Evolutionary conservation across 441 rosid genomes (phyloP), one percentile per base, ranked within the genome.

Genomic region (Kokia cookei): DNA sequence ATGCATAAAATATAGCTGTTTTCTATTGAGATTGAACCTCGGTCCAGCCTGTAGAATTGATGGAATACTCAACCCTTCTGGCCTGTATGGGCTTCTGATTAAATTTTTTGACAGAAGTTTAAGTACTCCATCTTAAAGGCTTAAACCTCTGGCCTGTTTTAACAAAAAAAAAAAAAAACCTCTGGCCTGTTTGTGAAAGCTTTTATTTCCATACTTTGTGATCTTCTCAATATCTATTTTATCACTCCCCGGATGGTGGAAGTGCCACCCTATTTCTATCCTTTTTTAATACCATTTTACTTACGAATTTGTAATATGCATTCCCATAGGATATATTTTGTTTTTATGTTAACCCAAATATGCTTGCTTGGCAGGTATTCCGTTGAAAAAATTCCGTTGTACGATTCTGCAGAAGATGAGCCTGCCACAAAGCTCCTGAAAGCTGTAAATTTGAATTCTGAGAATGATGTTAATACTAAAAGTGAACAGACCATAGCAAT

Each of bases 371-470:
- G 37, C 86, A 93, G 96, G 84, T 92, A 94, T 73, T 91, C 94
- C 9, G 93, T 94, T 69, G 97, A 94, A 77, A 89, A 92, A 72
- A 87, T 94, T 43, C 97, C 94, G 19, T 84, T 91, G 5, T 92
- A 94, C 79, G 98, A 94, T 84, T 94, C 98, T 74, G 92, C 93
- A 8, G 97, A 94, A 89, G 97, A 94, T 79, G 98, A 94, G 82
- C 96, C 93, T 73, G 75, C 82, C 22, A 77, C 82, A 45, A 92
- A 86, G 85, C 82, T 87, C 27, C 75, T 71, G 24, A 91, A 86
- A 84, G 77, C 75, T 71, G 74, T 40, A 4, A 84, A 79, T 60
- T 72, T 75, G 47, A 73, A 65, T 73, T 75, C 72, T 57, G 79
- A 55, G 65, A 65, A 75, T 74, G 81, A 72, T 75, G 70, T 73